Evolutionary conservation across 768 basidiomycete genomes (phyloP), one percentile per base, ranked within the genome.

Genomic region (Cystobasidium onofrii): DNA sequence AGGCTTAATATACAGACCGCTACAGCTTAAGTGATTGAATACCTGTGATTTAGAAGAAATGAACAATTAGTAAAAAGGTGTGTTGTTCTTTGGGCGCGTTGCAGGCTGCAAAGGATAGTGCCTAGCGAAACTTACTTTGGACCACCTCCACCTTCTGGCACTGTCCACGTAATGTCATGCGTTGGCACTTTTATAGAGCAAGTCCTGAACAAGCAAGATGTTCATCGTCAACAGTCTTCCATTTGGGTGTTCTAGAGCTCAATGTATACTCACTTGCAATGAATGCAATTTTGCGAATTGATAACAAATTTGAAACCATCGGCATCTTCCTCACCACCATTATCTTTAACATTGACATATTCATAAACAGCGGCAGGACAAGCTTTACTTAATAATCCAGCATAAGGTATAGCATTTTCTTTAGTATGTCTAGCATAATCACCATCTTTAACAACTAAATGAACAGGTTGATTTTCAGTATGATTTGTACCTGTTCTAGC

Each of bases 301-400:
- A 98, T 99, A 29, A 97, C 89, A 66, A 99, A 84, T 82, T 90
- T 90, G 81, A 89, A 91, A 7, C 92, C 91, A 29, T n/a, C 46
- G 18, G 78, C 76, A 46, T 80, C 77, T 50, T 84, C 84, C 85
- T 88, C 91, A 0, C 87, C 87, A 20, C 77, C 82, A n/a, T 82
- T 82, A 23, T 83, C 80, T 0, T 89, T 88, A 20, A 85, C 88
- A 34, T 90, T 86, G 1, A 94, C 88, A 79, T 99, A 99, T 82
- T 99, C 95, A 80, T 99, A 99, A 46, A 98, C 95, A 2, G 88
- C 91, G 0, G 96, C 95, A 0, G 95, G 95, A 81, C 95, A 99
- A 2, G 89, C 94, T 3, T 87, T 85, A 0, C 89, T 89, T n/a
- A 99, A 84, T 29, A 98, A 80, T 7, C 92, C 92, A 0, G 90